Evolutionary conservation across 352 stramenopile species (phyloP).

Genomic region (Phytophthora sp.): DNA sequence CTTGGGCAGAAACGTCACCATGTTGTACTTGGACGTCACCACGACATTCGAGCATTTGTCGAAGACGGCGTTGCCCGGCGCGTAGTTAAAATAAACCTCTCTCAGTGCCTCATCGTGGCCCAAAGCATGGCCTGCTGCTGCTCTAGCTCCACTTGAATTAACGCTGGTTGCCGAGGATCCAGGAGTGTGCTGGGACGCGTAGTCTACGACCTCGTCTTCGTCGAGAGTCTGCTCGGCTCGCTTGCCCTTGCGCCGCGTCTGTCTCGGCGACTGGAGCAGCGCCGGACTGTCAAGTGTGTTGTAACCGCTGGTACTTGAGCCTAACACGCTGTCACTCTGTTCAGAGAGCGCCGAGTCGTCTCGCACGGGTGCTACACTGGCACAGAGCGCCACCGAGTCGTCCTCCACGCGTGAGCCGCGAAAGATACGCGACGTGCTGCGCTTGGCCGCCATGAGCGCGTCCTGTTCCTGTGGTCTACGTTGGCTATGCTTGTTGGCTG

Average conservation of each 20-base stretch:
- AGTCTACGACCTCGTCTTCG: constrained; percentile 37
- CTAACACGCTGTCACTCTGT: constrained; percentile 28
- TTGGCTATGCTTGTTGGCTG: too few species aligned
- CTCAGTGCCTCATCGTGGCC: constrained; percentile 33
- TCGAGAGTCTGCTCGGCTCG: constrained; percentile 24
- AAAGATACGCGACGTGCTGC: constrained; percentile 51
- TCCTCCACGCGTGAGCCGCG: constrained; percentile 60
- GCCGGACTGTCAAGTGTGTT: constrained; percentile 44
- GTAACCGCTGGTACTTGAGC: constrained; percentile 35
- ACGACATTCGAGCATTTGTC: constrained; percentile 84
- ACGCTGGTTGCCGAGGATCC: constrained; percentile 4
- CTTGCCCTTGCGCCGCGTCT: constrained; percentile 15
- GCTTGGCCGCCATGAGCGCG: constrained; percentile 34
- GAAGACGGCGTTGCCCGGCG: constrained; percentile 63
- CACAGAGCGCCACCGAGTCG: constrained; percentile 43
- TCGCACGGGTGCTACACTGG: constrained; percentile 27
- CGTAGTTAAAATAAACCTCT: constrained; percentile 82
- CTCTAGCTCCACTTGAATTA: constrained; percentile 12
- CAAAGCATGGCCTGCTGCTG: neutral
- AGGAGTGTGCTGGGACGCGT: constrained; percentile 15
- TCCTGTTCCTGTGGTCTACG: constrained; percentile 2
- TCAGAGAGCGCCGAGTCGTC: constrained; percentile 22
- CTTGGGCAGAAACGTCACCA: constrained; percentile 87
- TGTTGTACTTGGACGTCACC: constrained; percentile 91
- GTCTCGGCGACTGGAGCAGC: constrained; percentile 37